Conservation (phyloP, 2,329 filamentous ascomycete species). For the Phialophora verrucosa region DNA sequence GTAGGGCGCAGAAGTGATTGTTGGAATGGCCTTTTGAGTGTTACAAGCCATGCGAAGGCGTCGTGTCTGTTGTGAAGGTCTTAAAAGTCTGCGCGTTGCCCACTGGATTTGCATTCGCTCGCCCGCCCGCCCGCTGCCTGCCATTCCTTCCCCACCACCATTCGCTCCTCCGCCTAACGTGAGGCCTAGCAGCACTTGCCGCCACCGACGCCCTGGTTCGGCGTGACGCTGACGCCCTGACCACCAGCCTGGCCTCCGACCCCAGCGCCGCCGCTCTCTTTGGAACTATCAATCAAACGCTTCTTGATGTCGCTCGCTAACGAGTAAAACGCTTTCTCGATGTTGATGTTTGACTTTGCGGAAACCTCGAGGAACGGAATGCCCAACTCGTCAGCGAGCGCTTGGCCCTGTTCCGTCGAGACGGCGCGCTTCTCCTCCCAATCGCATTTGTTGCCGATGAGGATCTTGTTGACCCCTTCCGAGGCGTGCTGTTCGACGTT, state of each 20-base stretch:
- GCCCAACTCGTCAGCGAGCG: conserved; percentile 90
- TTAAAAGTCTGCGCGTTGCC: background rate
- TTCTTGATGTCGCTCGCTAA: conserved; percentile 98
- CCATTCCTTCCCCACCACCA: background rate
- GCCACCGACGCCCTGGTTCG: conserved; percentile 60
- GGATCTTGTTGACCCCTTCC: conserved; percentile 98
- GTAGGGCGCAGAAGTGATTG: background rate
- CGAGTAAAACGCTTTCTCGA: conserved; percentile 97
- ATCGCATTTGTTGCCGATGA: conserved; percentile 99
- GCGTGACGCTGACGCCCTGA: conserved; percentile 71
- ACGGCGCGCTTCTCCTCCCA: conserved; percentile 99
- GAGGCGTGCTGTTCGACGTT: conserved; percentile 98
- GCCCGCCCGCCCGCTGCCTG: background rate
- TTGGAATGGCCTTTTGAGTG: background rate
- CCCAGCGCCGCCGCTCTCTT: conserved; percentile 48
- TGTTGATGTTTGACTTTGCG: conserved; percentile 99
- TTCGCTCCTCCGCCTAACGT: background rate
- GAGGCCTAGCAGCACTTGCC: conserved; percentile 74
- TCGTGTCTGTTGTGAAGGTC: background rate
- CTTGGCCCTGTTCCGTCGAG: conserved; percentile 89
- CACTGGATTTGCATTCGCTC: background rate
- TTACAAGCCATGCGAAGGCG: no score
- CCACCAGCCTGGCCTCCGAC: conserved; percentile 20
- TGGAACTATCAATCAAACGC: conserved; percentile 88
- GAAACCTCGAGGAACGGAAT: conserved; percentile 99